Evolutionary conservation across 257 asterid species (phyloP).

Genomic region (Coffea eugenioides): DNA sequence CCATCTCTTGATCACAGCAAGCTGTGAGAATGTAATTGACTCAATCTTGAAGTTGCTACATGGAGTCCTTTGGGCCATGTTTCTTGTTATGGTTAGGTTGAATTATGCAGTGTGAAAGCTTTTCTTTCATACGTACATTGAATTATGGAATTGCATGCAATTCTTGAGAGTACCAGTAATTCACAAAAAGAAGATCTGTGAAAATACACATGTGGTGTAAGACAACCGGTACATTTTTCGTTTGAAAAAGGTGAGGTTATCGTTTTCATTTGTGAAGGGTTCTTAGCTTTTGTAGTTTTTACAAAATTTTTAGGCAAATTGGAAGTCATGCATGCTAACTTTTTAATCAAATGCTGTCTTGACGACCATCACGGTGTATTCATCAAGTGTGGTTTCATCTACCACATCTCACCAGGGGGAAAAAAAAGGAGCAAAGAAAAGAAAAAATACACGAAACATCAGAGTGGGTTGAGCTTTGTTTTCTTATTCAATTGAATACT

Average conservation of each 20-base stretch:
- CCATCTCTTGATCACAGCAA: constrained; percentile 6
- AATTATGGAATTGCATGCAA: neutral
- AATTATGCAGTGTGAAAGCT: neutral
- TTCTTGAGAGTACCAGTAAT: neutral
- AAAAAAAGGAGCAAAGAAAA: no score
- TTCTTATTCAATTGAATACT: neutral
- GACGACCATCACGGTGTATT: neutral
- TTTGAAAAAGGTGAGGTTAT: neutral
- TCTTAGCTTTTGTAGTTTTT: neutral
- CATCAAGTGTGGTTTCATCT: neutral
- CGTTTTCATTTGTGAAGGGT: neutral
- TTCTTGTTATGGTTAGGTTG: neutral
- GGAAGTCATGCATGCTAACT: neutral
- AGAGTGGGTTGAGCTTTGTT: neutral
- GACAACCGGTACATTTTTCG: neutral
- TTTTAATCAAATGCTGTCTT: neutral
- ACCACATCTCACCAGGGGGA: no score
- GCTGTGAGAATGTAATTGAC: constrained; percentile 2
- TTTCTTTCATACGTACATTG: neutral
- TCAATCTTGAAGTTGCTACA: neutral
- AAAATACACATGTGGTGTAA: no score
- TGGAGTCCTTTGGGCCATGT: neutral
- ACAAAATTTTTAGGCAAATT: neutral
- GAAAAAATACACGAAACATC: neutral
- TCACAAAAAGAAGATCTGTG: neutral